Conservation (phyloP, 164 flowering plant genomes). For the Aristolochia fimbriata region DNA sequence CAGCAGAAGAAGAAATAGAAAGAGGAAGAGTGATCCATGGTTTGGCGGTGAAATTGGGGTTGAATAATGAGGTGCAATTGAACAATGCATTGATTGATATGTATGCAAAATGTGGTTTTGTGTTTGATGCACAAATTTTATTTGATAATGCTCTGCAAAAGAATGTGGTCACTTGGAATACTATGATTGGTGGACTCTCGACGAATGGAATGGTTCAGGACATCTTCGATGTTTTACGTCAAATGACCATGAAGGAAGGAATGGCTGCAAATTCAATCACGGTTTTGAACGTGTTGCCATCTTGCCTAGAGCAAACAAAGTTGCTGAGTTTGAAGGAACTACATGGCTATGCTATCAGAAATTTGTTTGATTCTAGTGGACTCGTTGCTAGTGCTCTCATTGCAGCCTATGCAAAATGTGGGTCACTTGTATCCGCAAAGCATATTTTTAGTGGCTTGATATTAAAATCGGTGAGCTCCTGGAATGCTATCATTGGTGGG, state of each 20-base stretch:
- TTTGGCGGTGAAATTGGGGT: conserved; percentile 43
- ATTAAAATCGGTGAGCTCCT: conserved; percentile 41
- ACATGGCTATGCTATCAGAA: conserved; percentile 52
- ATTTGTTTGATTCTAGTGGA: conserved; percentile 32
- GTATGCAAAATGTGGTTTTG: conserved; percentile 51
- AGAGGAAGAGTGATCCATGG: conserved; percentile 51
- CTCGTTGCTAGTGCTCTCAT: conserved; percentile 50
- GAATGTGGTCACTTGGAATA: conserved; percentile 65
- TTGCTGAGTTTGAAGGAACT: conserved; percentile 47
- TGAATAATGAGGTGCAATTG: conserved; percentile 32
- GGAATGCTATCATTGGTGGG: conserved; percentile 69
- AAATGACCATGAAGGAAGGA: conserved; percentile 32
- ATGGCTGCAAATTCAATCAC: conserved; percentile 36
- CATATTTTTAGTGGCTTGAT: conserved; percentile 27
- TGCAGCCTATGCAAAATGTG: conserved; percentile 67
- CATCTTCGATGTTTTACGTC: conserved; percentile 31
- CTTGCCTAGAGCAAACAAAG: conserved; percentile 23
- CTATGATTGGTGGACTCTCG: conserved; percentile 44
- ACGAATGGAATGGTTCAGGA: conserved; percentile 25
- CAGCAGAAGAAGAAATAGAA: conserved; percentile 29
- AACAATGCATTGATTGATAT: conserved; percentile 50
- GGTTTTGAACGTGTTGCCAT: conserved; percentile 46
- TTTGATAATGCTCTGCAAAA: conserved; percentile 26
- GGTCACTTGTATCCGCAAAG: conserved; percentile 31
- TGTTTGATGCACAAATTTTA: conserved; percentile 24